phyloP scores from a whole-genome alignment of 1,284 basidiomycete genomes.

The Malassezia dermatis region DNA sequence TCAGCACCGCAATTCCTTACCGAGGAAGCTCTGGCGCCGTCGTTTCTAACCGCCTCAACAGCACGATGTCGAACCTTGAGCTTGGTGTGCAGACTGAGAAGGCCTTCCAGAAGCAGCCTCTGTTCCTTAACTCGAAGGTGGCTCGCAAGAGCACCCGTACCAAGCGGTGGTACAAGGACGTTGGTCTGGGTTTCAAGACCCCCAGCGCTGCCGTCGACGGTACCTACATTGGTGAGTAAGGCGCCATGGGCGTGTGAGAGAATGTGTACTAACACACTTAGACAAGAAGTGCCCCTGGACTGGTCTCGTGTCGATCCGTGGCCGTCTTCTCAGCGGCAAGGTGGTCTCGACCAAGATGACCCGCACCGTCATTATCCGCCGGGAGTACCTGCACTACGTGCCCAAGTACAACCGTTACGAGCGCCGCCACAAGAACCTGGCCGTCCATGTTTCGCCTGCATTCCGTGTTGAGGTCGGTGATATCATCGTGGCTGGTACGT shows the following conservation, averaged over 20 bases:
- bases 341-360: conserved; percentile 99
- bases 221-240: conserved; percentile 66
- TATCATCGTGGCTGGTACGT: conserved; percentile 69
- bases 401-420: conserved; percentile 75
- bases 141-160: conserved; percentile 84
- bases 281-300: conserved; percentile 99
- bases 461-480: conserved; percentile 81
- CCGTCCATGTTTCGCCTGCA: conserved; percentile 90
- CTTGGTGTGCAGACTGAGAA: conserved; percentile 46
- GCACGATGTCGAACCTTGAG: conserved; percentile 44
- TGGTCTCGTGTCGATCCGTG: conserved; percentile 69
- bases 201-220: conserved; percentile 90
- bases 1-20: conserved; percentile 17
- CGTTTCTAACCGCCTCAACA: conserved; percentile 21
- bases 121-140: conserved; percentile 96
- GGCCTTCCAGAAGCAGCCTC: conserved; percentile 75
- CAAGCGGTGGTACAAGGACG: conserved; percentile 88
- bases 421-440: conserved; percentile 81
- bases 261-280: conserved; percentile 44
- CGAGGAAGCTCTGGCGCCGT: conserved; percentile 16
- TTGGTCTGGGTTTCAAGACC: conserved; percentile 55
- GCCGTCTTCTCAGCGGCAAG: conserved; percentile 93
- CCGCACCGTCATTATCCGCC: conserved; percentile 92
- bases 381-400: conserved; percentile 92
- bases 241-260: not conserved